Evolutionary conservation across 257 asterid genomes (phyloP), one percentile per base, ranked within the genome.

Genomic region (Handroanthus guayacan): DNA sequence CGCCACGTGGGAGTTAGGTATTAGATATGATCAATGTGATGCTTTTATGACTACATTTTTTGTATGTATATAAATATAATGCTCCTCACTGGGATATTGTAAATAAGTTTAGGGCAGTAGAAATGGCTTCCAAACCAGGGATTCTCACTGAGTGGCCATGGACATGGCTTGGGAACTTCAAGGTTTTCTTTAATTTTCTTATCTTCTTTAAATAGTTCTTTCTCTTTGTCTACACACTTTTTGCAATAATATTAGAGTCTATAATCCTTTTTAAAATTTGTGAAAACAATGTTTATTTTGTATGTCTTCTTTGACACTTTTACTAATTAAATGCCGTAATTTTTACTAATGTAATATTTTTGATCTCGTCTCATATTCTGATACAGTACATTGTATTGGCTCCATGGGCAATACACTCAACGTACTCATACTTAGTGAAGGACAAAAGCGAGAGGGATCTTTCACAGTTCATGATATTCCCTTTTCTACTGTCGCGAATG

Each of bases 101-200:
- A 9, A 54, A 54, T 25, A 54, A 54, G 34, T 14, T 3, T 45
- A 9, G 9, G 0, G 3, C 13, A 63, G 39, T n/a, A 69, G 43
- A 0, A 67, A 92, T 92, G 97, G 97, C 97, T 37, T 79, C 97
- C 4, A 90, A 78, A 78, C 97, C 97, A 4, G 95, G 97, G 4
- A 72, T 92, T 65, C 95, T 92, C 75, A 86, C 97, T 1, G 95
- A 92, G 2, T 92, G 95, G 95, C 97, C 97, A 62, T 92, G 97
- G 97, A 83, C 88, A 67, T 82, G 83, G 50, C 97, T 92, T 13
- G 97, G 97, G 3, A 81, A 61, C 69, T 92, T 60, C 77, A 92
- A 92, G 97, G 83, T 6, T 17, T 60, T 51, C 4, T 6, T 39
- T n/a, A n/a, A n/a, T n/a, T 6, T 38, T 16, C 45, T 58, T n/a